Base-by-base conservation (phyloP, 768 basidiomycete genomes). In the Lactifluus volemus region DNA sequence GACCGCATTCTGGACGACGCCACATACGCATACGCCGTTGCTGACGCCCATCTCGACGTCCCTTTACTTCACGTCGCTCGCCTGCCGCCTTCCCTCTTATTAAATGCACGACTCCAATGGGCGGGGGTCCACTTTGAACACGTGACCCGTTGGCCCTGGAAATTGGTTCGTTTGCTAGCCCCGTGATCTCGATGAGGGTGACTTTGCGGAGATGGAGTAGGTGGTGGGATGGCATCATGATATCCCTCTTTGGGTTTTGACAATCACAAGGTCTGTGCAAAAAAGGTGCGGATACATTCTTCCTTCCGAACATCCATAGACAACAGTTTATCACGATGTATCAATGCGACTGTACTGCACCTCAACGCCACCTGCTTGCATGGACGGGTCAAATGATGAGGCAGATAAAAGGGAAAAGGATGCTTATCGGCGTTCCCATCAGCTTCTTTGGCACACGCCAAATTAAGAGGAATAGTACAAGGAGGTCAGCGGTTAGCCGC, bases 161-260 rank as follows among this genome's bases (percentile, higher is more conserved):
- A 12, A 39, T 39, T 17, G 65, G 5, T 47, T n/a, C 47, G 32
- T 45, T n/a, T 4, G 7, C 29, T 67, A 95, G 88, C 95, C 94
- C 12, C 89, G 83, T 70, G 93, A 98, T 73, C 77, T 98, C 73
- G 96, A 98, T 70, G 91, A 90, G 63, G 92, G 93, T 7, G 92
- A 95, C 72, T 95, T 95, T 73, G 80, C 81, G 61, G 88, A 86
- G 62, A 74, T 85, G 76, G 85, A 86, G 68, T 89, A 69, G 47
- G 19, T 14, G 19, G 29, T 50, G n/a, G 39, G 29, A 10, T n/a
- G 15, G 11, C 9, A 15, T n/a, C 34, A 8, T n/a, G 44, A 45
- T 45, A 42, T 42, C 15, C 44, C 51, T 21, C 34, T 21, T 19
- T 11, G 39, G 45, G 17, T 49, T n/a, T 3, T 29, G 60, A 45